A percentile compares a stretch with the other conserved stretches of the same genome.
phyloP scores from a whole-genome alignment of 352 stramenopile species.

The Phytophthora quininea region DNA sequence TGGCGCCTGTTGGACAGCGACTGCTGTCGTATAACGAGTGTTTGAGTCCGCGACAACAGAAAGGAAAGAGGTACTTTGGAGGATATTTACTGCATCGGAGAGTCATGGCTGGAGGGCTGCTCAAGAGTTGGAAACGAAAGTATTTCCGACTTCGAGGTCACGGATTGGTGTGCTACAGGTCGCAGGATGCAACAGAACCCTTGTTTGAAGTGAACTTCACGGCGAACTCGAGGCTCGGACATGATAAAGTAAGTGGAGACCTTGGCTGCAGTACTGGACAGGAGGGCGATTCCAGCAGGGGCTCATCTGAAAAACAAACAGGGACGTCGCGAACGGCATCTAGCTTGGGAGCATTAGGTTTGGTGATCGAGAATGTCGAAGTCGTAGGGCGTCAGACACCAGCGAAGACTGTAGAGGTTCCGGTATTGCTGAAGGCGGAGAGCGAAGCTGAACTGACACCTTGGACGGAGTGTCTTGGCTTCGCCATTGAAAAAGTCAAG shows the following conservation, averaged over 20 bases:
- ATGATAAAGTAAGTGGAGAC: constrained; percentile 30
- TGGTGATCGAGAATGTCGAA: constrained; percentile 61
- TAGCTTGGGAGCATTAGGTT: constrained; percentile 33
- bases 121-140: constrained; percentile 73
- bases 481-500: constrained; percentile 62
- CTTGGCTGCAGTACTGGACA: constrained; percentile 3
- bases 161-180: constrained; percentile 68
- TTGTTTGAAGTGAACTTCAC: constrained; percentile 74
- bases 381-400: constrained; percentile 43
- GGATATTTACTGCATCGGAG: constrained; percentile 67
- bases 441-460: constrained; percentile 42
- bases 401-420: constrained; percentile 47
- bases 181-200: constrained; percentile 45
- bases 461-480: constrained; percentile 56
- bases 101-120: constrained; percentile 57
- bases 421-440: constrained; percentile 59
- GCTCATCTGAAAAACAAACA: constrained; percentile 17
- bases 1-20: constrained; percentile 18
- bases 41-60: constrained; percentile 61
- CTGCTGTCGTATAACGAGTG: constrained; percentile 45
- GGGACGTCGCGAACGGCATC: constrained; percentile 7
- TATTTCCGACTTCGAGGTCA: constrained; percentile 78
- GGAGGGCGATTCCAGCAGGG: neutral
- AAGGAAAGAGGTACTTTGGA: constrained; percentile 59
- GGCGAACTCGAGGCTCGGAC: constrained; percentile 41